Evolutionary conservation across 352 stramenopile genomes (phyloP).

Genomic region (Pythium periplocum): DNA sequence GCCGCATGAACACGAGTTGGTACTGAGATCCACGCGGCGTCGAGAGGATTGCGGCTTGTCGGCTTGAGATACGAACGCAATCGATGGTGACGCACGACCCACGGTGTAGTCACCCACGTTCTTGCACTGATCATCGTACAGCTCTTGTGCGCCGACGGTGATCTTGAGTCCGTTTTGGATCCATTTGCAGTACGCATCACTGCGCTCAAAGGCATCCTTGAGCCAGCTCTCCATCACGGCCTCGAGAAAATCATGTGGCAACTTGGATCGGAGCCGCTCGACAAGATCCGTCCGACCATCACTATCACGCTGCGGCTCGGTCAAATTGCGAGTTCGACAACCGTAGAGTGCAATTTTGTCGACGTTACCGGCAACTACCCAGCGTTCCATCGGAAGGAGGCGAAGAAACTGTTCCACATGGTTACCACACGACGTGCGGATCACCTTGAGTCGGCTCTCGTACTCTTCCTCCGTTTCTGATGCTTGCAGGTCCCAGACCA

Average conservation of each 20-base stretch:
- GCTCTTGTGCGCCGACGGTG: constrained; percentile 34
- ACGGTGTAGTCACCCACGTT: constrained; percentile 50
- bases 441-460: constrained; percentile 48
- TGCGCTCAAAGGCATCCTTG: constrained; percentile 36
- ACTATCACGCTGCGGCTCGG: constrained; percentile 24
- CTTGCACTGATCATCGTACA: constrained; percentile 46
- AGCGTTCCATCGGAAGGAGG: constrained; percentile 40
- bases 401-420: constrained; percentile 32
- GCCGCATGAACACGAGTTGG: constrained; percentile 39
- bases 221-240: constrained; percentile 36
- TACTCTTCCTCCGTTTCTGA: constrained; percentile 40
- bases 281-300: constrained; percentile 11
- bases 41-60: constrained; percentile 24
- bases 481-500: constrained; percentile 46
- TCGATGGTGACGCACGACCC: constrained; percentile 34
- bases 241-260: constrained; percentile 46
- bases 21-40: constrained; percentile 35
- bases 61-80: constrained; percentile 52
- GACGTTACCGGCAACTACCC: constrained; percentile 40
- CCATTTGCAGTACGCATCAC: constrained; percentile 30
- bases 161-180: constrained; percentile 32
- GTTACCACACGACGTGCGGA: constrained; percentile 36
- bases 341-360: constrained; percentile 37
- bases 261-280: constrained; percentile 23
- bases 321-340: constrained; percentile 46